A percentile compares a stretch with the other conserved stretches of the same genome.
phyloP scores from a whole-genome alignment of 2,329 filamentous ascomycete genomes.

The Neurospora crassa region DNA sequence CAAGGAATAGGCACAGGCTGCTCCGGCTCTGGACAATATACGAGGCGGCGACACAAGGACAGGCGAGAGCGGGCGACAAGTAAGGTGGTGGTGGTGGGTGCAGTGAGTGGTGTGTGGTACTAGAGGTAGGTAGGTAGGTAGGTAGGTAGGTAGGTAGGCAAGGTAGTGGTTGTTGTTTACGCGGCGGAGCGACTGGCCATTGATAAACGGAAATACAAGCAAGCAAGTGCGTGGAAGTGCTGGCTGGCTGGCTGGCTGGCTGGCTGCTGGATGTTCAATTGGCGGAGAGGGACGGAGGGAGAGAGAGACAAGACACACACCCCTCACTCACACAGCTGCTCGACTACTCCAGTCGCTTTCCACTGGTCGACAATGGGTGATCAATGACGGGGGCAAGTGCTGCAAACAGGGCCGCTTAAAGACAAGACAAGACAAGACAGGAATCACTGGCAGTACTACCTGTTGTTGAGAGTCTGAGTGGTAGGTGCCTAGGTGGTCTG shows the following conservation, averaged over 20 bases:
- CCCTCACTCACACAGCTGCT: background rate
- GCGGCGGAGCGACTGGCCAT: background rate
- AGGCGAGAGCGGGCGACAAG: background rate
- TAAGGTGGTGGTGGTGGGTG: background rate
- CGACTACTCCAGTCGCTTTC: background rate
- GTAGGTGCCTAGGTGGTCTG: background rate
- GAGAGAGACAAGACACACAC: background rate
- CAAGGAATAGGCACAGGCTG: background rate
- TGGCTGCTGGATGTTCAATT: background rate
- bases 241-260: background rate
- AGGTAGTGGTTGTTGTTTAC: background rate
- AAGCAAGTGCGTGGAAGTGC: background rate
- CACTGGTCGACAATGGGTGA: background rate
- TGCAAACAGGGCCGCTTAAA: background rate
- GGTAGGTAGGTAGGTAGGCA: background rate
- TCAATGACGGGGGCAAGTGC: background rate
- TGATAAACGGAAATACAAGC: background rate
- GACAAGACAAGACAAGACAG: background rate
- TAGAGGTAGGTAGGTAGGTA: background rate
- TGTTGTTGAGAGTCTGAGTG: background rate
- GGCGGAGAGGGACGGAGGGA: background rate
- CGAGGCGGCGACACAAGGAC: background rate
- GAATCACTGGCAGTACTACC: background rate
- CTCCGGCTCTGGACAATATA: background rate
- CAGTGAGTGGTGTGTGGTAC: background rate